Evolutionary conservation across 148 eudicot species (phyloP), one percentile per base, ranked within the genome.

Genomic region (Bassia scoparia): DNA sequence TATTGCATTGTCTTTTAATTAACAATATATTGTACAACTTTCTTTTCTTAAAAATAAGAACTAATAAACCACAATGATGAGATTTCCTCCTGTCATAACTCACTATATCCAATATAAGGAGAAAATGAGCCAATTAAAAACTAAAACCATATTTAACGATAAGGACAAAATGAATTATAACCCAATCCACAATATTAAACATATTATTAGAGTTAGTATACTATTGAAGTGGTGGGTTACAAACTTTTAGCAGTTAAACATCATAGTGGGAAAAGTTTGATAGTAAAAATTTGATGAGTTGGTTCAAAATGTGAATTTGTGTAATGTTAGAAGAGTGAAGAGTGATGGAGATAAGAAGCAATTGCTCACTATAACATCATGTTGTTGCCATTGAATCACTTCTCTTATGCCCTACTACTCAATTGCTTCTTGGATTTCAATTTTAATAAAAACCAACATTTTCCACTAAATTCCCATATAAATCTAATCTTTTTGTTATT

Each of bases 361-460:
- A 81, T 83, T 85, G 76, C 72, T 77, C 74, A 49, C 70, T 61
- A 46, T 53, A 24, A 61, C 61, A 88, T 90, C 83, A 88, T 90
- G 17, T 84, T 88, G 90, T 85, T 90, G 88, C 96, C 93, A 90
- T 88, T 77, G 46, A 62, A 59, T 78, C 74, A 75, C 76, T 68
- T 61, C 77, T 37, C 50, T 55, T 75, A 64, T 79, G 74, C 66
- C 76, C 77, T 70, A 80, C 74, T 84, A 81, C 83, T 84, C 84
- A 76, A 79, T 70, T 70, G n/a, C 73, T 76, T 56, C 5, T 70
- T 55, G 72, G 63, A 75, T 72, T 81, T 68, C 27, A 53, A 56
- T 79, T 69, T 69, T 54, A 38, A 56, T 64, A 68, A 77, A 76
- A 78, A 24, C 73, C 54, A 35, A 37, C 74, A 76, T n/a, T 78